Evolutionary conservation across 2,329 filamentous ascomycete genomes (phyloP).

Genomic region (Penicillium sp.): DNA sequence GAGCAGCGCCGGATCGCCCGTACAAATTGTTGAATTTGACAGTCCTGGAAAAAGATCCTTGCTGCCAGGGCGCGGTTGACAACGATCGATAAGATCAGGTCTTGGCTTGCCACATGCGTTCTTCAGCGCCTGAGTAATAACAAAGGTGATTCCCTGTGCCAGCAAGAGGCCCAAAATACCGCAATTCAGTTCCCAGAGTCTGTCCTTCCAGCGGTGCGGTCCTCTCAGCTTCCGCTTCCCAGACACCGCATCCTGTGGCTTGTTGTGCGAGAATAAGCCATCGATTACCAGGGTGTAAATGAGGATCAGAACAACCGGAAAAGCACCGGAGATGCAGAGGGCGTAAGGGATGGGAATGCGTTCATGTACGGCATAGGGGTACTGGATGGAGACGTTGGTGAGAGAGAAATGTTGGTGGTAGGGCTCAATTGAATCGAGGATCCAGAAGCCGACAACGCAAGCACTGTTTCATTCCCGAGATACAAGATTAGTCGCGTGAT

Average conservation of each 20-base stretch:
- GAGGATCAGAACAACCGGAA: conserved; percentile 53
- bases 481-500: conserved; percentile 5
- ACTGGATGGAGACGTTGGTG: conserved; percentile 57
- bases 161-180: conserved; percentile 58
- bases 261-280: conserved; percentile 56
- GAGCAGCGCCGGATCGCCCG: conserved; percentile 50
- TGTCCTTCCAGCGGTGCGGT: conserved; percentile 55
- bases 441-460: conserved; percentile 52
- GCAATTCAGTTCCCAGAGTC: conserved; percentile 63
- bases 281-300: conserved; percentile 59
- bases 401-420: conserved; percentile 60
- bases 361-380: conserved; percentile 57
- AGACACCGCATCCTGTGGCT: conserved; percentile 34
- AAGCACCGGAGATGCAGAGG: conserved; percentile 50
- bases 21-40: conserved; percentile 53
- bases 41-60: conserved; percentile 42
- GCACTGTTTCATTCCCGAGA: conserved; percentile 39
- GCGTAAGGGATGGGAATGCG: conserved; percentile 53
- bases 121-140: conserved; percentile 59
- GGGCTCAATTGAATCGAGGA: conserved; percentile 54
- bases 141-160: conserved; percentile 55
- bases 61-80: conserved; percentile 42
- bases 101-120: conserved; percentile 60
- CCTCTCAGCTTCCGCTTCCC: conserved; percentile 43
- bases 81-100: conserved; percentile 59